Conservation (phyloP, 2,329 filamentous ascomycete species). For the Hypoxylon sp. region DNA sequence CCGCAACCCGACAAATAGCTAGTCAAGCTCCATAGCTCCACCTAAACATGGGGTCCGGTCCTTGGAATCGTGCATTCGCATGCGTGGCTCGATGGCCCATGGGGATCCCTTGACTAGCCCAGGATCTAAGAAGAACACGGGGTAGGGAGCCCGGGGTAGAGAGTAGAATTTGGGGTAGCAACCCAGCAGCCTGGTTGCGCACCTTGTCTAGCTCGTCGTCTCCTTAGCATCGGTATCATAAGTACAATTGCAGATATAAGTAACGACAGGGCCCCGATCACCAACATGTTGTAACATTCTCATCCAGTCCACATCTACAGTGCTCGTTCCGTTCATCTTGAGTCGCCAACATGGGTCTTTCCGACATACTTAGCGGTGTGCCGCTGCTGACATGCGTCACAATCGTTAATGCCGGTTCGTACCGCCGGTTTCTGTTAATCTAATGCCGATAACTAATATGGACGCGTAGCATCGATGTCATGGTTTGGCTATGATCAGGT, state of each 20-base stretch:
- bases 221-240: not conserved
- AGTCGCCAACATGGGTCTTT: not conserved
- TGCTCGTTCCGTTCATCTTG: not conserved
- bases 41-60: not conserved
- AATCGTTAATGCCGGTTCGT: not conserved
- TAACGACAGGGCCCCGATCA: not conserved
- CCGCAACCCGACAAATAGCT: not conserved
- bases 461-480: conserved; percentile 41
- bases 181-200: not conserved
- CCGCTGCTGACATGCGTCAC: not conserved
- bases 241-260: not conserved
- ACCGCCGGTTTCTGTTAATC: not conserved
- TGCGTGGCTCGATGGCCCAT: not conserved
- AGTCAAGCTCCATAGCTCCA: not conserved
- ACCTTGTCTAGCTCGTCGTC: not conserved
- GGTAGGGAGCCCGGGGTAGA: not conserved
- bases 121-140: conserved; percentile 1
- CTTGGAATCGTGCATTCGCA: not conserved
- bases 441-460: not conserved
- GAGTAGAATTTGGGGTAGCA: not conserved
- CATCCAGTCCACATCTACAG: not conserved
- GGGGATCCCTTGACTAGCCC: not conserved
- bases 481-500: conserved; percentile 49
- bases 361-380: not conserved
- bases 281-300: not conserved